Evolutionary conservation across 495 filamentous ascomycete species (phyloP).

Genomic region (Penicillium canariense): DNA sequence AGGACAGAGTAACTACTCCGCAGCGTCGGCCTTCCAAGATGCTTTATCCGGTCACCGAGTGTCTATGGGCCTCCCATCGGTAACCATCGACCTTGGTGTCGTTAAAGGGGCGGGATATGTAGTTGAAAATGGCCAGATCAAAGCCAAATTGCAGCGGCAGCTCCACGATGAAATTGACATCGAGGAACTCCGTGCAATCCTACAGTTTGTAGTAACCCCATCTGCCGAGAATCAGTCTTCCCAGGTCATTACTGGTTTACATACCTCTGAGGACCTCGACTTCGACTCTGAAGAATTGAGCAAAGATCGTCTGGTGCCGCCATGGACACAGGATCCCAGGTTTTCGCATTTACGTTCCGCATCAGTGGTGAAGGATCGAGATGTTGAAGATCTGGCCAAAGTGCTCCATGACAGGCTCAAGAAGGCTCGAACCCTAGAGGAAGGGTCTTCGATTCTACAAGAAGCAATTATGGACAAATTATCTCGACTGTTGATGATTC

Average conservation of each 20-base stretch:
- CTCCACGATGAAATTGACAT: background rate
- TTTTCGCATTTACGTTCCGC: background rate
- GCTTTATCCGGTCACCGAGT: constrained; percentile 29
- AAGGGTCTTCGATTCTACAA: background rate
- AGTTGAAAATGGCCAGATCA: constrained; percentile 7
- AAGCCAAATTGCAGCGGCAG: background rate
- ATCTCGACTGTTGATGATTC: constrained; percentile 16
- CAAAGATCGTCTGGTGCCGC: no score
- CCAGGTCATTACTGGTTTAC: constrained; percentile 15
- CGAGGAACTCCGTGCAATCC: background rate
- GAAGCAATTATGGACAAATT: constrained; percentile 11
- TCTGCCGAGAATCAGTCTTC: background rate
- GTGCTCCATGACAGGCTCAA: background rate
- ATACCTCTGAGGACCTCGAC: background rate
- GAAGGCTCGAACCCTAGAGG: background rate
- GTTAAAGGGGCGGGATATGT: constrained; percentile 30
- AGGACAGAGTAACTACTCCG: constrained; percentile 38
- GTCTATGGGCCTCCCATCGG: constrained; percentile 23
- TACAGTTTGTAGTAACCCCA: background rate
- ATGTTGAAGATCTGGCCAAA: background rate
- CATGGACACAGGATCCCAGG: constrained; percentile 1
- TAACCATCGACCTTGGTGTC: constrained; percentile 28
- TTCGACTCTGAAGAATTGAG: no score
- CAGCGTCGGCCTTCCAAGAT: constrained; percentile 32
- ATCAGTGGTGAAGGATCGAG: background rate